Conservation (phyloP, 2,329 filamentous ascomycete genomes). For the Ophiostoma montium region DNA sequence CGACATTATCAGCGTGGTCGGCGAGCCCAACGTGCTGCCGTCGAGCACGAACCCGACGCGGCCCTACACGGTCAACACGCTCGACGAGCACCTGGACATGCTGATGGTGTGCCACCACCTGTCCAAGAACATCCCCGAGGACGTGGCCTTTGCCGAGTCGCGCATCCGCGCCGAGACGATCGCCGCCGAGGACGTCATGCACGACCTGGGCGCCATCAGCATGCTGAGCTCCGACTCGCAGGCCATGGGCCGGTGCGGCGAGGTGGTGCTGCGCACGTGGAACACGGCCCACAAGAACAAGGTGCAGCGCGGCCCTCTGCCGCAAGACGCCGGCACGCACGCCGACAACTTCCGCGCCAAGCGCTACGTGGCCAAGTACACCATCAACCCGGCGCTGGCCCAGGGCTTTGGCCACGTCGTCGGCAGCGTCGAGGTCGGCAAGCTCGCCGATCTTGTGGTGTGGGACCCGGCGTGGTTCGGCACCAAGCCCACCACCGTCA, state of each 20-base stretch:
- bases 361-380: conserved; percentile 90
- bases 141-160: conserved; percentile 87
- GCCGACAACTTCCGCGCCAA: conserved; percentile 90
- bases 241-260: conserved; percentile 91
- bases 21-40: conserved; percentile 76
- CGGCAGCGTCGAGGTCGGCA: conserved; percentile 77
- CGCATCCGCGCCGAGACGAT: conserved; percentile 94
- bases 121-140: conserved; percentile 83
- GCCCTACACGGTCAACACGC: conserved; percentile 79
- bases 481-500: conserved; percentile 63
- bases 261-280: conserved; percentile 88
- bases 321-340: conserved; percentile 58
- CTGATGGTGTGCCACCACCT: conserved; percentile 96
- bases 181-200: conserved; percentile 87
- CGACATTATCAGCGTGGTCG: conserved; percentile 89
- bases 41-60: conserved; percentile 86
- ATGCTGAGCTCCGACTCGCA: conserved; percentile 97
- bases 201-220: conserved; percentile 86
- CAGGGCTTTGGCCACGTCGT: conserved; percentile 83
- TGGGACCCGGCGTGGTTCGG: conserved; percentile 83
- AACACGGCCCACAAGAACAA: conserved; percentile 98
- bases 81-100: conserved; percentile 97
- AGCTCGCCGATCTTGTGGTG: conserved; percentile 75
- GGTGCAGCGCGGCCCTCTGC: conserved; percentile 59
- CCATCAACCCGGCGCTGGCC: conserved; percentile 80